These are phyloP conservation scores for Rhipidocladum racemiflorum DNA, from an alignment of 176 grass and related monocot genomes.

Conservation along the genomic window DNA sequence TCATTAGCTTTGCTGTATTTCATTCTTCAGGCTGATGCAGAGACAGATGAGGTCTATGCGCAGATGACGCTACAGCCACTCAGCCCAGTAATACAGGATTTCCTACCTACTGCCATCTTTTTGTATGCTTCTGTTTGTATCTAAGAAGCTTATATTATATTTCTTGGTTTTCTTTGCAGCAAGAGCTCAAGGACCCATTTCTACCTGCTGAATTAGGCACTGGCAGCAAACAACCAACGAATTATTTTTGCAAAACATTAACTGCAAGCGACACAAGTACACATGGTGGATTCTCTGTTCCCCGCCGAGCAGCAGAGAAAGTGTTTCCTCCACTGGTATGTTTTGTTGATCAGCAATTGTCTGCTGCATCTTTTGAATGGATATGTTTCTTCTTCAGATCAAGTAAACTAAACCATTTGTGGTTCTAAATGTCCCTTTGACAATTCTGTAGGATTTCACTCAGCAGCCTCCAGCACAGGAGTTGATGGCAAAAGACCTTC, in stretches of 20 bases:
- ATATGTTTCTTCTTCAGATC: conserved; percentile 16
- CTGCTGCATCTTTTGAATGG: background rate
- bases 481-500: conserved; percentile 84
- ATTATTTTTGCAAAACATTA: conserved; percentile 98
- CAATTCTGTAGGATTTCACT: conserved; percentile 75
- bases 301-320: conserved; percentile 92
- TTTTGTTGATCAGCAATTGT: background rate
- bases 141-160: background rate
- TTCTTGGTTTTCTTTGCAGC: conserved; percentile 40
- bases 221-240: conserved; percentile 84
- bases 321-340: conserved; percentile 95
- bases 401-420: background rate
- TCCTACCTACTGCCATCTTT: conserved; percentile 14
- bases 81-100: conserved; percentile 56
- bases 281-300: conserved; percentile 98
- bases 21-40: conserved; percentile 75
- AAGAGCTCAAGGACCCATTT: conserved; percentile 93
- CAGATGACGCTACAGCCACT: conserved; percentile 95
- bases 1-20: conserved; percentile 26
- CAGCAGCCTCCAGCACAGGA: conserved; percentile 94
- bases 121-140: conserved; percentile 11
- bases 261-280: conserved; percentile 99
- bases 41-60: conserved; percentile 92
- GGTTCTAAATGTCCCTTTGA: conserved; percentile 33
- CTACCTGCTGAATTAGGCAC: conserved; percentile 68